A percentile compares a stretch with the other conserved stretches of the same genome.
phyloP scores from a whole-genome alignment of 148 eudicot genomes.

The Nyssa sinensis region DNA sequence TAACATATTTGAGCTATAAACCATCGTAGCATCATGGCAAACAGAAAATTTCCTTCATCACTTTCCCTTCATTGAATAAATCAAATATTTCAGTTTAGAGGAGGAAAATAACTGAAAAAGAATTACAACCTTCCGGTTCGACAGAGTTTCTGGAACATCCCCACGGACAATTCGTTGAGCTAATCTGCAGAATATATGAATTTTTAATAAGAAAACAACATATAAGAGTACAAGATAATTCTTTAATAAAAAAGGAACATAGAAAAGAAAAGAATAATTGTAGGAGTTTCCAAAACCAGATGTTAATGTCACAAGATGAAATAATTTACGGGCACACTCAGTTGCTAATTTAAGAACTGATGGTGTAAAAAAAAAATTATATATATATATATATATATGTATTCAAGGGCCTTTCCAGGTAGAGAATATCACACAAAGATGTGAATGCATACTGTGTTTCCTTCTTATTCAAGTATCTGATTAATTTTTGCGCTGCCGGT shows the following conservation, averaged over 20 bases:
- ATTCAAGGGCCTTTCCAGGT: too few relatives aligned
- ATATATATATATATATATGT: too few relatives aligned
- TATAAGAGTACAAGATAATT: slow-evolving; percentile 6
- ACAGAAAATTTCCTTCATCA: background rate
- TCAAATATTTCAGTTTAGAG: slow-evolving; percentile 6
- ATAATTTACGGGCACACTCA: too few relatives aligned
- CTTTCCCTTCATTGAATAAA: background rate
- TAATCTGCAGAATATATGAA: slow-evolving; percentile 53
- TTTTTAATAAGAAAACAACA: background rate
- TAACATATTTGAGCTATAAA: background rate
- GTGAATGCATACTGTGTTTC: too few relatives aligned
- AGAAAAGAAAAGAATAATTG: too few relatives aligned
- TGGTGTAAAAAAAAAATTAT: too few relatives aligned
- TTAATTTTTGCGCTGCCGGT: too few relatives aligned
- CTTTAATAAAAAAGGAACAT: background rate
- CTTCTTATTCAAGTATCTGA: too few relatives aligned
- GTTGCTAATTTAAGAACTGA: too few relatives aligned
- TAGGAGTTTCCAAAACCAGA: too few relatives aligned
- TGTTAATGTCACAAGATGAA: too few relatives aligned
- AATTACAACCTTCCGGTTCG: slow-evolving; percentile 70
- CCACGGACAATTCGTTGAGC: slow-evolving; percentile 97
- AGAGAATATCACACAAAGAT: too few relatives aligned
- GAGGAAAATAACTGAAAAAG: background rate
- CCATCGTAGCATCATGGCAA: background rate
- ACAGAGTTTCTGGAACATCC: slow-evolving; percentile 95